These are phyloP conservation scores for Phytophthora pistaciae DNA, from an alignment of 352 stramenopile genomes.

Conservation along the genomic window DNA sequence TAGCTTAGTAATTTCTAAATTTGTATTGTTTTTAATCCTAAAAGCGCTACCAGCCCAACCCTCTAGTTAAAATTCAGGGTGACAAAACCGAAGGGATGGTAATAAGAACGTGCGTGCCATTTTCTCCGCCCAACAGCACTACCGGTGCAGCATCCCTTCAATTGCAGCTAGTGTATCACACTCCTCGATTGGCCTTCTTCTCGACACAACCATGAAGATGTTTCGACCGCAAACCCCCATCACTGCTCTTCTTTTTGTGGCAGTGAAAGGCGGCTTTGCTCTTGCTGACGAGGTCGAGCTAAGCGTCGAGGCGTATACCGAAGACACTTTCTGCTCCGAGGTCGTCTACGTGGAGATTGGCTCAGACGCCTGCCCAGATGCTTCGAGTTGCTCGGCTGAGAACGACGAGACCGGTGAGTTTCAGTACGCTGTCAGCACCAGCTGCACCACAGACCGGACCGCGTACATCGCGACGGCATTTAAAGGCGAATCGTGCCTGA, in stretches of 20 bases:
- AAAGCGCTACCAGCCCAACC: too few relatives aligned
- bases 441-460: background rate
- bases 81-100: too few relatives aligned
- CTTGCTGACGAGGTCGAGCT: background rate
- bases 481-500: background rate
- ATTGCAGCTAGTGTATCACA: too few relatives aligned
- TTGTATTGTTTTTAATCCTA: too few relatives aligned
- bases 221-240: background rate
- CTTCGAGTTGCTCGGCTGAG: background rate
- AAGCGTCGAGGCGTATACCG: background rate
- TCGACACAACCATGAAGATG: background rate
- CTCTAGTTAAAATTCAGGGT: too few relatives aligned
- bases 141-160: too few relatives aligned
- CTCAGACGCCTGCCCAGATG: background rate
- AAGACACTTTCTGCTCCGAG: background rate
- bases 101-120: too few relatives aligned
- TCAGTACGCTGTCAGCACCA: background rate
- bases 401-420: background rate
- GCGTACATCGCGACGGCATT: background rate
- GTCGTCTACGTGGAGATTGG: constrained; percentile 1
- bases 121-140: too few relatives aligned
- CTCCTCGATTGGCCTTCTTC: too few relatives aligned
- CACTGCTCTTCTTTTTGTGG: background rate
- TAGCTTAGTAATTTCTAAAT: too few relatives aligned
- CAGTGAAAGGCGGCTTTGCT: background rate